Evolutionary conservation across 2,329 filamentous ascomycete genomes (phyloP), one percentile per base, ranked within the genome.

Genomic region (Immersiporthe knoxdaviesiana): DNA sequence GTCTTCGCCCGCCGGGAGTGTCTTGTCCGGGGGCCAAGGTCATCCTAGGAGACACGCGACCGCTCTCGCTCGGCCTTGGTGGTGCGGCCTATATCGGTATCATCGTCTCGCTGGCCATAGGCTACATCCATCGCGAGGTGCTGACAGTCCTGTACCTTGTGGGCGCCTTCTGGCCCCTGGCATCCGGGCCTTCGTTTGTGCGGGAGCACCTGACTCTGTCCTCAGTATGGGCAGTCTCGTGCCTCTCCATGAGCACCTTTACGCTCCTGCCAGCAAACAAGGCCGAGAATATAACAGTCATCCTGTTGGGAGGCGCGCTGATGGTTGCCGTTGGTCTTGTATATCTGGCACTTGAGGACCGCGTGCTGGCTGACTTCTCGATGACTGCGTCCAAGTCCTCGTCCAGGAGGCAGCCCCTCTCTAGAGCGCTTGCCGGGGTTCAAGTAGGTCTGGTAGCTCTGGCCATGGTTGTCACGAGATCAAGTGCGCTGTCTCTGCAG

Each of bases 251-350:
- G 94, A 96, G 95, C 77, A 86, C 87, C 2, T 99, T 99, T 76
- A 99, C 96, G 0, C 80, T 98, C 18, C 84, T 99, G 1, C 92
- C 93, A 1, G 96, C 93, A 2, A 90, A 92, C 79, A 99, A 98
- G 79, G 82, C 88, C 0, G 97, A 99, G 77, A 88, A 91, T 74
- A 78, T 93, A 4, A 85, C 83, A 67, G 83, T 93, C 35, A 93
- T 97, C 73, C 81, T 94, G 70, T 78, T 90, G 59, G 94, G 94
- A 5, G 96, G 94, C 10, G 79, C 84, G 8, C 79, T 96, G 18
- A 98, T 98, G 91, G 87, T 91, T 11, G 76, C 85, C 1, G 84
- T 94, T 52, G 96, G 95, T 30, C 73, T 94, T 1, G 72, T 92
- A 7, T 99, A 97, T 78, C 85, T 98, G 32, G 74, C 90, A 1